Conservation (phyloP, 208 protist species). For the Wallacemonas rigidus region DNA sequence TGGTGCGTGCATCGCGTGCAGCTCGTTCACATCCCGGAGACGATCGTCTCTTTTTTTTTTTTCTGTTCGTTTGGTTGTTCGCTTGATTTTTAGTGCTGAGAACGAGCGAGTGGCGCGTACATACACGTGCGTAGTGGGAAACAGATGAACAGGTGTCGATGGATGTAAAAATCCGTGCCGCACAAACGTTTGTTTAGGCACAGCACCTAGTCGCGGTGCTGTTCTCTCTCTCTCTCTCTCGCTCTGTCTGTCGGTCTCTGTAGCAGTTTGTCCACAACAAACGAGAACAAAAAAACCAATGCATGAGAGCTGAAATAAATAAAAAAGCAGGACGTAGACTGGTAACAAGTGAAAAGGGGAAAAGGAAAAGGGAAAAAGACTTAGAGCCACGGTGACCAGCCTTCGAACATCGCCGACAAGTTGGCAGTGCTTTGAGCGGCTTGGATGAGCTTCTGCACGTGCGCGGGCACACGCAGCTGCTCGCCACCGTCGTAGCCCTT, state of each 20-base stretch:
- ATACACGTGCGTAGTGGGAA: background rate
- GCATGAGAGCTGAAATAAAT: too few species aligned
- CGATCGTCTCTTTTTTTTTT: background rate
- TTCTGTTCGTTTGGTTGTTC: background rate
- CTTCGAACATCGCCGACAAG: constrained; percentile 71
- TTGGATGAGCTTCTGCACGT: constrained; percentile 71
- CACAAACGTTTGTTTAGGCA: too few species aligned
- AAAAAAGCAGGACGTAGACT: background rate
- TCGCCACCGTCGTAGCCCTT: constrained; percentile 74
- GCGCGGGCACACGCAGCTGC: constrained; percentile 51
- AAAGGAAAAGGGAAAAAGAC: constrained; percentile 11
- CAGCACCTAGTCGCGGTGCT: too few species aligned
- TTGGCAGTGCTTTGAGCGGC: constrained; percentile 67
- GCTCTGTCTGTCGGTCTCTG: too few species aligned
- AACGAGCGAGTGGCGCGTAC: background rate
- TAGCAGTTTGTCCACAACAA: too few species aligned
- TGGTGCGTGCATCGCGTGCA: background rate
- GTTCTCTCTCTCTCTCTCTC: too few species aligned
- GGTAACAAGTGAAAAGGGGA: background rate
- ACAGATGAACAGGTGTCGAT: too few species aligned
- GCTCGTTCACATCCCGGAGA: background rate
- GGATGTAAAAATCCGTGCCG: too few species aligned
- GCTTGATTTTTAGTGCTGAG: constrained; percentile 9
- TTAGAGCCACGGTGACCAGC: constrained; percentile 88
- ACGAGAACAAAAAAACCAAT: too few species aligned